Evolutionary conservation across 2,329 filamentous ascomycete species (phyloP).

Genomic region (Hypomyces rosellus): DNA sequence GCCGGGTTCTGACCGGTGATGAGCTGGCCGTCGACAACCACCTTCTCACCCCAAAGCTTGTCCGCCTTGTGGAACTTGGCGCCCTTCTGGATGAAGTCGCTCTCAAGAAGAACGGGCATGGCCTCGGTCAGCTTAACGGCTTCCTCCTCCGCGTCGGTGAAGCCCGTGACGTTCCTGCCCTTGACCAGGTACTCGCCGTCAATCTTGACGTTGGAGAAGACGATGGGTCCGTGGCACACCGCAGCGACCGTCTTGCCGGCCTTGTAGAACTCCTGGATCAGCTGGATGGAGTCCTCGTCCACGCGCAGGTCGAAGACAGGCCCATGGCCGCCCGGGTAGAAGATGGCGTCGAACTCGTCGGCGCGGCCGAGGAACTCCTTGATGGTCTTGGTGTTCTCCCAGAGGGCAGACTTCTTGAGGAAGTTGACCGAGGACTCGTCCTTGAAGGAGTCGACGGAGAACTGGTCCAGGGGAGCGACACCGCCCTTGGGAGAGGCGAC

Average conservation of each 20-base stretch:
- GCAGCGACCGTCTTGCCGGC: slow-evolving; percentile 57
- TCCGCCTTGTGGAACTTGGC: slow-evolving; percentile 51
- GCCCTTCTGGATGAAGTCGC: slow-evolving; percentile 44
- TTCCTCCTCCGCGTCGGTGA: slow-evolving; percentile 52
- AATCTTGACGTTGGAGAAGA: slow-evolving; percentile 51
- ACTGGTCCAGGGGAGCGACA: slow-evolving; percentile 53
- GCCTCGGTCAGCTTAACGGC: slow-evolving; percentile 42
- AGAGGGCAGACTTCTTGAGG: slow-evolving; percentile 50
- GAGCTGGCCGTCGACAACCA: slow-evolving; percentile 44
- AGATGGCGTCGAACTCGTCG: slow-evolving; percentile 56
- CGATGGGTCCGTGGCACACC: slow-evolving; percentile 64
- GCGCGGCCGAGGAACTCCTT: slow-evolving; percentile 49
- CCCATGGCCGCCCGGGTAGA: slow-evolving; percentile 53
- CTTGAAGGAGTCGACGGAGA: slow-evolving; percentile 46
- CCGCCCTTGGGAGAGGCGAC: slow-evolving; percentile 59
- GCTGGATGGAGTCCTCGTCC: slow-evolving; percentile 48
- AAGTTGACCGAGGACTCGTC: slow-evolving; percentile 51
- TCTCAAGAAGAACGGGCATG: slow-evolving; percentile 56
- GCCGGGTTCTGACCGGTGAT: slow-evolving; percentile 55
- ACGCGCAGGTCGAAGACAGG: slow-evolving; percentile 62
- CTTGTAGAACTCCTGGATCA: slow-evolving; percentile 57
- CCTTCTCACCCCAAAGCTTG: slow-evolving; percentile 42
- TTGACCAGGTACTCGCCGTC: slow-evolving; percentile 48
- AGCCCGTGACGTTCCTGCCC: slow-evolving; percentile 54
- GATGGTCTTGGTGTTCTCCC: slow-evolving; percentile 57